Conservation (phyloP, 352 stramenopile species). For the Saprolegnia parasitica region DNA sequence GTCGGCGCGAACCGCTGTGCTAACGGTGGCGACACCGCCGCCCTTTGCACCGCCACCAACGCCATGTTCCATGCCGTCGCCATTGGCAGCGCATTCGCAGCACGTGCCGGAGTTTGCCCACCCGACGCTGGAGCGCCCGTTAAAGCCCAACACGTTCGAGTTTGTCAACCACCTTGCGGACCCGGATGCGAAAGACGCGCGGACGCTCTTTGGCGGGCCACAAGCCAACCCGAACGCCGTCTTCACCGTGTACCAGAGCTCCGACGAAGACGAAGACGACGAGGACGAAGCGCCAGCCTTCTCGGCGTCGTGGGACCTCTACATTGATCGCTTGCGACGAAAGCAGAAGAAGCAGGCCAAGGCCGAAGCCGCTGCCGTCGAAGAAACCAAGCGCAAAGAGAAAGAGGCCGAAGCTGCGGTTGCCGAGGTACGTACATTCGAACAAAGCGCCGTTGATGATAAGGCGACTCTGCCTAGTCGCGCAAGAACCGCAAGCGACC, state of each 20-base stretch:
- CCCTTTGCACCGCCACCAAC: background rate
- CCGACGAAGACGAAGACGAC: background rate
- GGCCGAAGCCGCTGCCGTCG: background rate
- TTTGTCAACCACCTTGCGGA: background rate
- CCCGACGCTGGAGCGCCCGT: constrained; percentile 15
- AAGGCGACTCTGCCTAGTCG: background rate
- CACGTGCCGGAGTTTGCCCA: background rate
- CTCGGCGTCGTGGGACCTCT: constrained; percentile 24
- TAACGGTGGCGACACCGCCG: background rate
- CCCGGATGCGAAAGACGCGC: constrained; percentile 7
- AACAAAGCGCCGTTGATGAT: background rate
- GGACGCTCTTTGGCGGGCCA: constrained; percentile 14
- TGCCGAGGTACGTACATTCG: constrained; percentile 6
- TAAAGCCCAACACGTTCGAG: constrained; percentile 7
- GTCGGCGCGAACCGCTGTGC: background rate
- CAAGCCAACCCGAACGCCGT: constrained; percentile 5
- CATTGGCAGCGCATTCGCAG: background rate
- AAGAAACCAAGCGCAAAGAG: constrained; percentile 9
- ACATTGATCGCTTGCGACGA: constrained; percentile 23
- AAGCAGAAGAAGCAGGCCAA: constrained; percentile 28
- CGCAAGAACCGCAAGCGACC: constrained; percentile 20
- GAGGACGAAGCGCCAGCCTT: background rate
- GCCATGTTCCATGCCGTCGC: background rate
- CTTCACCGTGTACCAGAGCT: background rate
- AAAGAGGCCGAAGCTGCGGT: background rate